Evolutionary conservation across 495 filamentous ascomycete genomes (phyloP), one percentile per base, ranked within the genome.

Genomic region (Melanomma pulvis-pyrius): DNA sequence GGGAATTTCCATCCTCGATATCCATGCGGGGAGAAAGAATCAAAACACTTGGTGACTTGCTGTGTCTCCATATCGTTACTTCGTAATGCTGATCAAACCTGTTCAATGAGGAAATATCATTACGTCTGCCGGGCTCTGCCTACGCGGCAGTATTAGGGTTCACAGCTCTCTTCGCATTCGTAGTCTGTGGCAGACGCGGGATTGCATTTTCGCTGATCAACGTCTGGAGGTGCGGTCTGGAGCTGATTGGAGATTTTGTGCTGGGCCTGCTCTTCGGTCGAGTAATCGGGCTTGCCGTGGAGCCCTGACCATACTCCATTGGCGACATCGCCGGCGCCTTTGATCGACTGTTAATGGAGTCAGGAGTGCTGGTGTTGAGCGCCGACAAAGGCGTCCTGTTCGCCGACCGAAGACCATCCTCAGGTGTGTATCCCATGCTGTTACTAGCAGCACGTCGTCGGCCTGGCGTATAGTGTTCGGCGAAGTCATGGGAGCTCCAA

Each of bases 401-500:
- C 22, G 29, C 51, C 0, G 61, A 39, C 2, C 61, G 61, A 50
- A 9, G 41, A 28, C 5, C 2, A 21, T 26, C 46, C 13, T 62
- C 59, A 44, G 47, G 59, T 8, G 30, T 44, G 30, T 53, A 25
- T 34, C n/a, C 11, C 48, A 25, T 24, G 13, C 51, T n/a, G 13
- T 25, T 22, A n/a, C 61, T 49, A 1, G 25, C 6, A 1, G 50
- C 28, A 1, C 50, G 51, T 56, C 26, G 26, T 15, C 61, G 50
- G 17, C 26, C 39, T 12, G 30, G 22, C 12, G 32, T 39, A 21
- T 63, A 19, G 7, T 58, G 25, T 3, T 67, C 69, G 36, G 39
- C 65, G 61, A 76, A 76, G 49, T 77, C 74, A 12, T 63, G 54
- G 19, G 74, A 62, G 46, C 65, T 75, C 76, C 76, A 78, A 63